Base-by-base conservation (phyloP, 768 basidiomycete species). In the Leucosporidium scottii region DNA sequence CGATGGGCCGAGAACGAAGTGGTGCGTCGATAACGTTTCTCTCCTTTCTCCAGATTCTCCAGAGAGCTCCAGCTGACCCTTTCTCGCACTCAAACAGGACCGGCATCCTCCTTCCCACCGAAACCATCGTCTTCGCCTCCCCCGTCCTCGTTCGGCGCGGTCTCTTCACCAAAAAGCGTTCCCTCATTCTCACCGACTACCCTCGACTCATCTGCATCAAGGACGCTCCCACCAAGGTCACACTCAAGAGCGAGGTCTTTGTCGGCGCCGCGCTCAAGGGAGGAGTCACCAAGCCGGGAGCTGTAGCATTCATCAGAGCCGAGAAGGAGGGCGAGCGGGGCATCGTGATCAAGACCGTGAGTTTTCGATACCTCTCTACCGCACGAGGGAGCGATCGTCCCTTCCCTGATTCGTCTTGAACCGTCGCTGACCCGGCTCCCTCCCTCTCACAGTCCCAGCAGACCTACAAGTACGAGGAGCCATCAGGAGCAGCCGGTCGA, bases 141-240 rank as follows among this genome's bases (percentile, higher is more conserved):
- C 39, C 59, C 2, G 47, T 73, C 36, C 58, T 61, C 65, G 51
- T 60, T 50, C 60, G 67, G 3, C 44, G 62, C 0, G 71, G 67
- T 0, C 49, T 73, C 47, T 30, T 67, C 27, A 60, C 59, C 23
- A 74, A 73, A 54, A 59, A 68, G 13, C 66, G 74, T 15, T 64
- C 65, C 1, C 67, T 74, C 36, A 64, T 74, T 50, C 58, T 74
- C 5, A 74, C 74, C 21, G 74, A 74, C 61, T 65, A 66, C 55
- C 71, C 71, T 20, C 60, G 74, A 18, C 62, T 74, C 47, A 56
- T 74, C 9, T 70, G 70, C 61, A 64, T 69, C 60, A 72, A 70
- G 57, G 74, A 74, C 58, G n/a, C 27, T 0, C 49, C 61, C 23
- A 25, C 62, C 17, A 63, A 65, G 50, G 53, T 74, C 48, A 44